Base-by-base conservation (phyloP, 306 rosid species). In the Lathyrus oleraceus region DNA sequence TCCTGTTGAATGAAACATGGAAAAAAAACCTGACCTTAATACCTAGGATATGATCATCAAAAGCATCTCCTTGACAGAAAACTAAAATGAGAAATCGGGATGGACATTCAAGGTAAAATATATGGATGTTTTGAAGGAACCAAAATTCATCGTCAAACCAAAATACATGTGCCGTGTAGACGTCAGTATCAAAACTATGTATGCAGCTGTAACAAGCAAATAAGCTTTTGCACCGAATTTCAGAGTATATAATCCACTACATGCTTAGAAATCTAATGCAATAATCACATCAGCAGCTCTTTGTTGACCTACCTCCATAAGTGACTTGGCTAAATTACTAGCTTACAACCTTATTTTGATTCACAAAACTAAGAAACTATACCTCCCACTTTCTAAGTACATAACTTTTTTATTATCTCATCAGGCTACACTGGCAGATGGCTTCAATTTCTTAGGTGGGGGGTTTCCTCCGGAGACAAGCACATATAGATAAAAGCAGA, bases 401-500 rank as follows among this genome's bases (percentile, higher is more conserved):
- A 69, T 35, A 52, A 70, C 61, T 65, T 61, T 61, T 13, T n/a
- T 20, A 20, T 64, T 27, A 70, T 71, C 81, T 69, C 68, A 79
- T 85, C 81, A 85, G 16, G 89, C 85, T 36, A 38, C 70, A 78
- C 73, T 84, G 52, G 85, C 81, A 66, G 90, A 79, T 42, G 91
- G 35, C 85, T 87, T 90, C 85, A 80, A 78, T 64, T 93, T 93
- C 88, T 90, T 93, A 14, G 98, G 94, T 38, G 98, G 96, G 12
- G 98, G 98, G 71, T 90, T 93, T 70, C 98, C 97, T 69, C 98
- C 97, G 0, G 89, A 72, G 32, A 84, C 66, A 67, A 93, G 45
- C 69, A 90, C 97, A 44, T 90, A 88, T 1, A 85, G 78, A 73
- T 93, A 93, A 79, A 93, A 93, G 86, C 94, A 86, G 19, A 93